These are phyloP conservation scores for Allium cepa DNA, from an alignment of 106 monocot genomes.

Conservation along the genomic window DNA sequence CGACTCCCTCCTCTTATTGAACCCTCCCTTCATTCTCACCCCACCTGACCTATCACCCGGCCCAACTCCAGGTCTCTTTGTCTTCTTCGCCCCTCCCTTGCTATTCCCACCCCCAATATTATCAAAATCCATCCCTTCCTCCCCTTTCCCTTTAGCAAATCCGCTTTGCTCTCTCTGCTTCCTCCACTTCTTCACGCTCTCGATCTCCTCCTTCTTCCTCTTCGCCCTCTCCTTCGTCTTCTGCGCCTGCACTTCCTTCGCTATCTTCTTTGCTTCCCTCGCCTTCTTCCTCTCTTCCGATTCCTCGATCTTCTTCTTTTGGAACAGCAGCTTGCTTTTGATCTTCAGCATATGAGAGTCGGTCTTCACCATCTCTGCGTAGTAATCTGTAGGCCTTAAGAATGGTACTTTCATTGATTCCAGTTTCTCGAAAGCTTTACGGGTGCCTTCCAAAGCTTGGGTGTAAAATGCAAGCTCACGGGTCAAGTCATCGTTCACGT, in stretches of 20 bases:
- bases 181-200: conserved; percentile 84
- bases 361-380: conserved; percentile 89
- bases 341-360: conserved; percentile 80
- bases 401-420: conserved; percentile 49
- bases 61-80: conserved; percentile 38
- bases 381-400: conserved; percentile 72
- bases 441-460: conserved; percentile 62
- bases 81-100: conserved; percentile 11
- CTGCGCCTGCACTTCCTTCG: conserved; percentile 70
- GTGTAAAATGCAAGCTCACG: conserved; percentile 79
- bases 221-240: conserved; percentile 68
- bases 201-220: conserved; percentile 75
- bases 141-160: conserved; percentile 37
- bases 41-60: conserved; percentile 69
- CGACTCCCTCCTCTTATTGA: conserved; percentile 39
- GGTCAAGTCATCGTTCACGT: conserved; percentile 70
- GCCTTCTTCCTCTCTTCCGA: conserved; percentile 78
- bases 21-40: conserved; percentile 28
- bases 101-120: conserved; percentile 12
- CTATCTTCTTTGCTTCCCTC: conserved; percentile 71
- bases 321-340: conserved; percentile 50
- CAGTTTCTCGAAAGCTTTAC: conserved; percentile 49
- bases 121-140: conserved; percentile 32
- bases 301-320: conserved; percentile 87
- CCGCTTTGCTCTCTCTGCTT: conserved; percentile 80